Evolutionary conservation across 768 basidiomycete genomes (phyloP).

Genomic region (Nevesoporus exiguus): DNA sequence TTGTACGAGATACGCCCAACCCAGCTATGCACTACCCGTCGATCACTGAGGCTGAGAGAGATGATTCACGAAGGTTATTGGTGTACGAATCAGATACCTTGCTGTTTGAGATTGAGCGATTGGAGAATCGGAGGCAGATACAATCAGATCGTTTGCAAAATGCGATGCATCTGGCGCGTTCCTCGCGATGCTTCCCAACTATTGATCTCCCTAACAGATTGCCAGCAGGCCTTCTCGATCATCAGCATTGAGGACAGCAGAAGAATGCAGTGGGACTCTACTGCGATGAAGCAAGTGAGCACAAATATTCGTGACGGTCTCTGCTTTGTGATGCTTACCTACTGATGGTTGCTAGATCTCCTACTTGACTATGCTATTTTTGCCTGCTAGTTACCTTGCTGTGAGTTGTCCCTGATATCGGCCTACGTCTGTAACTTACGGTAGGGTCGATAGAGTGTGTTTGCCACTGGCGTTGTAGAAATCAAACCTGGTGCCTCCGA

Average conservation of each 20-base stretch:
- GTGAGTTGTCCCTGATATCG: conserved; percentile 11
- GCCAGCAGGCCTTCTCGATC: conserved; percentile 51
- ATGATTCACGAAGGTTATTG: conserved; percentile 20
- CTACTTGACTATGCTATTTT: conserved; percentile 59
- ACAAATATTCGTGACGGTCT: not conserved
- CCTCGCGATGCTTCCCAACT: not conserved
- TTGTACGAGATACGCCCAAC: conserved; percentile 47
- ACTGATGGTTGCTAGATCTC: conserved; percentile 38
- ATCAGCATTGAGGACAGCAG: conserved; percentile 59
- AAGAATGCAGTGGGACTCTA: conserved; percentile 46
- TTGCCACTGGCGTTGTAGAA: conserved; percentile 32
- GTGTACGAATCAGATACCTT: conserved; percentile 19
- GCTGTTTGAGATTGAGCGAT: conserved; percentile 44
- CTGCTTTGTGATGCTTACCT: not conserved
- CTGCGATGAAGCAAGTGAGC: conserved; percentile 35
- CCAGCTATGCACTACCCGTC: conserved; percentile 40
- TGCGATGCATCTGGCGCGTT: conserved; percentile 30
- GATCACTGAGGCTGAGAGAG: not conserved
- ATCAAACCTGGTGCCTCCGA: conserved; percentile 25
- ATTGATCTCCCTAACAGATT: not conserved
- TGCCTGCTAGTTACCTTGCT: conserved; percentile 49
- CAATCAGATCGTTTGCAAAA: conserved; percentile 31
- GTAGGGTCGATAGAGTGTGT: conserved; percentile 28
- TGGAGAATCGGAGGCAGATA: conserved; percentile 26
- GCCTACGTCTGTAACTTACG: not conserved